Conservation (phyloP, 495 filamentous ascomycete genomes). For the Lasiosphaeria miniovina region DNA sequence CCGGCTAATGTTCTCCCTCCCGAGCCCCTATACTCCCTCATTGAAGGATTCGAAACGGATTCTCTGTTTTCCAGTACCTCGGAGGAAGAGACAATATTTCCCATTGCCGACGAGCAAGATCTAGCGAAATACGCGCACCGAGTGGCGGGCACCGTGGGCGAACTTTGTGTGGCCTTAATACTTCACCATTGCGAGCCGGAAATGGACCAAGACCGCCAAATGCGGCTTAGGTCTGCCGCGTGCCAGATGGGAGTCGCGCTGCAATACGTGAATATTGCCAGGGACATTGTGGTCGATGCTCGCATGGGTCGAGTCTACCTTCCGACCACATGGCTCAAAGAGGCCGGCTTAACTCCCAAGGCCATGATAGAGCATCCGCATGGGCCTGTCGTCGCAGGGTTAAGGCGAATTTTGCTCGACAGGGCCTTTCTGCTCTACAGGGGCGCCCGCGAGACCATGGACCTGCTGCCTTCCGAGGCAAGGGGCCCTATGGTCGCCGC, state of each 20-base stretch:
- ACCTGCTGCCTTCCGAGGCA: slow-evolving; percentile 52
- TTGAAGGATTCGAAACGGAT: slow-evolving; percentile 63
- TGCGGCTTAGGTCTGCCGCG: slow-evolving; percentile 44
- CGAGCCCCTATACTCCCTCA: slow-evolving; percentile 53
- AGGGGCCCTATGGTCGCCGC: slow-evolving; percentile 61
- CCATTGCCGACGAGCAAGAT: slow-evolving; percentile 53
- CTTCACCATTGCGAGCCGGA: slow-evolving; percentile 46
- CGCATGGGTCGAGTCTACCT: slow-evolving; percentile 60
- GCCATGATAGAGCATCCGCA: slow-evolving; percentile 49
- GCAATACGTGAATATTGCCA: slow-evolving; percentile 69
- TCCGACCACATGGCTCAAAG: slow-evolving; percentile 57
- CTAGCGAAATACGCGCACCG: slow-evolving; percentile 55
- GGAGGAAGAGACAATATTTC: slow-evolving; percentile 33
- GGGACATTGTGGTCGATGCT: slow-evolving; percentile 63
- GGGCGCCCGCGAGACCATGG: slow-evolving; percentile 48
- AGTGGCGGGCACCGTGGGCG: slow-evolving; percentile 67
- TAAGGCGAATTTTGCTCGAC: slow-evolving; percentile 53
- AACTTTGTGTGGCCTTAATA: slow-evolving; percentile 60
- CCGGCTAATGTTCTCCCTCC: slow-evolving; percentile 51
- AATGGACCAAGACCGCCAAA: slow-evolving; percentile 21
- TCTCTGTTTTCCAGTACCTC: slow-evolving; percentile 41
- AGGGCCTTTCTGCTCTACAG: slow-evolving; percentile 55
- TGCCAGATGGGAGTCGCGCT: slow-evolving; percentile 63
- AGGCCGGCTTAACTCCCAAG: slow-evolving; percentile 49
- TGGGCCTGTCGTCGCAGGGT: slow-evolving; percentile 35